Conservation (phyloP, 257 asterid species). For the Forsythia suspensa region DNA sequence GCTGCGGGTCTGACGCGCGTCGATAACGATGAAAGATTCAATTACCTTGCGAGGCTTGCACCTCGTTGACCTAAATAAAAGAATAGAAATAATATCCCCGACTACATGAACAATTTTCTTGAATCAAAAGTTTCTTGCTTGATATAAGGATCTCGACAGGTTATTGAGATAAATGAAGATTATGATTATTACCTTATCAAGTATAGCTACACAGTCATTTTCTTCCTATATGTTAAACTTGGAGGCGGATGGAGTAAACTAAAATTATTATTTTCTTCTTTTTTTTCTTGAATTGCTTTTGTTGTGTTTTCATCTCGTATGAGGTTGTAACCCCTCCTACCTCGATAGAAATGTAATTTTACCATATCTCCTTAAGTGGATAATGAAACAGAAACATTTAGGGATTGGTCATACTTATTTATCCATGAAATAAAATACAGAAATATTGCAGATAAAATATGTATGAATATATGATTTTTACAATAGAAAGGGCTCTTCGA, state of each 20-base stretch:
- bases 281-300: background rate
- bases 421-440: background rate
- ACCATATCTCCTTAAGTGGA: background rate
- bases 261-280: background rate
- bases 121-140: background rate
- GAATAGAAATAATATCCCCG: background rate
- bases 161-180: background rate
- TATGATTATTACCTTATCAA: background rate
- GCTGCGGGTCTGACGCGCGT: too few species aligned
- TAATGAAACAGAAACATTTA: background rate
- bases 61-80: background rate
- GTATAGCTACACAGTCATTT: too few species aligned
- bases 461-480: background rate
- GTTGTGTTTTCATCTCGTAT: background rate
- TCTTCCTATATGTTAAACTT: background rate
- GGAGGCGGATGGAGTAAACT: background rate
- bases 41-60: background rate
- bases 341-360: background rate
- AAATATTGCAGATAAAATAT: background rate
- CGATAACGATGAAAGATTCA: background rate
- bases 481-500: conserved; percentile 1
- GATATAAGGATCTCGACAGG: background rate
- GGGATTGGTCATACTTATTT: background rate
- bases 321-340: background rate
- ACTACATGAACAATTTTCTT: background rate